Evolutionary conservation across 2,329 filamentous ascomycete species (phyloP), one percentile per base, ranked within the genome.

Genomic region (Penicillium capsulatum): DNA sequence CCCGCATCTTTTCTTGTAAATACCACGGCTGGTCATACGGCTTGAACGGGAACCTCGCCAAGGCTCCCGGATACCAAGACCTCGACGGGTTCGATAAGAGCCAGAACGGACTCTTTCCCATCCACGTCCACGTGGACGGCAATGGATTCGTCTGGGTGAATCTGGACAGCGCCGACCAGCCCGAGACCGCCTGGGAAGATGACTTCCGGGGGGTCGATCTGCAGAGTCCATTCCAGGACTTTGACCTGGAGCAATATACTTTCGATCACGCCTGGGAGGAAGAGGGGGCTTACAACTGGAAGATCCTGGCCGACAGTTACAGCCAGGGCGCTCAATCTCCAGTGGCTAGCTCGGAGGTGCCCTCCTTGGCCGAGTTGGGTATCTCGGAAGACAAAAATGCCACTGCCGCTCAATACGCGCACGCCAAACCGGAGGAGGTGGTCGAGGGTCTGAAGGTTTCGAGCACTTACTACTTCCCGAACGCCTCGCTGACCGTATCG

Each of bases 301-400:
- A 55, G 44, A 32, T 48, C 4, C 24, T 54, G n/a, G 50, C 52
- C 16, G 48, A 47, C 17, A 41, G 40, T 13, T 50, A 45, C 15
- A 45, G 82, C 57, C 76, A 60, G 33, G 81, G 75, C 57, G 81
- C 81, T 49, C 76, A 81, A 35, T 55, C 50, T 33, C 38, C 37
- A 17, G 52, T 50, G 7, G 42, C 49, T 1, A 51, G 55, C 29
- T 45, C 54, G 2, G 52, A 54, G 26, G 38, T 49, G 26, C 45
- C 52, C 1, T 37, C 45, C 4, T 36, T 81, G 8, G 71, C 76
- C 19, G 73, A 80, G 47, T 68, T 80, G 29, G 68, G 58, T 59
- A 62, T 17, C 70, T 76, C 32, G 62, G 74, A 50, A 70, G 69
- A 14, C 67, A 68, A 42, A 5, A 66, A 64, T 14, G 65, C 59